These are phyloP conservation scores for Podosphaera fusca DNA, from an alignment of 2,329 filamentous ascomycete genomes.

Conservation along the genomic window DNA sequence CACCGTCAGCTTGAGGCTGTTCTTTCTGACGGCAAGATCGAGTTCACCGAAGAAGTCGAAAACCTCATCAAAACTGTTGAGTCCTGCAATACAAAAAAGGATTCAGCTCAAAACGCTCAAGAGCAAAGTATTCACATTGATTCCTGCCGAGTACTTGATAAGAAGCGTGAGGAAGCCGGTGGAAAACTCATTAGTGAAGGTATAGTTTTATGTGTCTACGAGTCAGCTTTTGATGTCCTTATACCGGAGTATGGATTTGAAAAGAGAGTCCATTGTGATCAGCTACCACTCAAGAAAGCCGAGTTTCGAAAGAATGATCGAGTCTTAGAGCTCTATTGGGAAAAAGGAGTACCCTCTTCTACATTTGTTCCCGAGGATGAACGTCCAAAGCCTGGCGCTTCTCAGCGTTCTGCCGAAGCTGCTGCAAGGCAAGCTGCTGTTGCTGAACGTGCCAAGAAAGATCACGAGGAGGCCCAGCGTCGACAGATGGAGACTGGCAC, in stretches of 20 bases:
- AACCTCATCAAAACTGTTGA: slow-evolving; percentile 78
- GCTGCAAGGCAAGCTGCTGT: slow-evolving; percentile 63
- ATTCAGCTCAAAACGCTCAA: slow-evolving; percentile 89
- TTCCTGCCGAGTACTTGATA: slow-evolving; percentile 88
- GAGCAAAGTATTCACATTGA: slow-evolving; percentile 98
- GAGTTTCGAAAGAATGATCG: slow-evolving; percentile 94
- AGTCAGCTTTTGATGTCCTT: slow-evolving; percentile 92
- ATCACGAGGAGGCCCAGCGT: slow-evolving; percentile 73
- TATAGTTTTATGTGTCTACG: slow-evolving; percentile 90
- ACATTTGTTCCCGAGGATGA: slow-evolving; percentile 94
- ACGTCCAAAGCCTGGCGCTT: slow-evolving; percentile 60
- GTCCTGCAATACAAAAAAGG: slow-evolving; percentile 96
- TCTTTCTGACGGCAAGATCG: slow-evolving; percentile 56
- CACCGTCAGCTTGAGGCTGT: slow-evolving; percentile 83
- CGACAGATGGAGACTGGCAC: slow-evolving; percentile 89
- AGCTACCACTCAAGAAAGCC: slow-evolving; percentile 95
- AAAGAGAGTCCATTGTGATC: slow-evolving; percentile 97
- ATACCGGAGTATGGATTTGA: slow-evolving; percentile 98
- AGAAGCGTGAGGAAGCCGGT: slow-evolving; percentile 62
- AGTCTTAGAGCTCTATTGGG: slow-evolving; percentile 92
- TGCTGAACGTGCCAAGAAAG: slow-evolving; percentile 57
- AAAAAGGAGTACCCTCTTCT: slow-evolving; percentile 94
- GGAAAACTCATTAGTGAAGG: slow-evolving; percentile 88
- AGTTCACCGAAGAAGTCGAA: slow-evolving; percentile 79
- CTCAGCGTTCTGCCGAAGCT: slow-evolving; percentile 50